These are phyloP conservation scores for Coleophoma eucalyptorum DNA, from an alignment of 2,329 filamentous ascomycete species.

Conservation along the genomic window DNA sequence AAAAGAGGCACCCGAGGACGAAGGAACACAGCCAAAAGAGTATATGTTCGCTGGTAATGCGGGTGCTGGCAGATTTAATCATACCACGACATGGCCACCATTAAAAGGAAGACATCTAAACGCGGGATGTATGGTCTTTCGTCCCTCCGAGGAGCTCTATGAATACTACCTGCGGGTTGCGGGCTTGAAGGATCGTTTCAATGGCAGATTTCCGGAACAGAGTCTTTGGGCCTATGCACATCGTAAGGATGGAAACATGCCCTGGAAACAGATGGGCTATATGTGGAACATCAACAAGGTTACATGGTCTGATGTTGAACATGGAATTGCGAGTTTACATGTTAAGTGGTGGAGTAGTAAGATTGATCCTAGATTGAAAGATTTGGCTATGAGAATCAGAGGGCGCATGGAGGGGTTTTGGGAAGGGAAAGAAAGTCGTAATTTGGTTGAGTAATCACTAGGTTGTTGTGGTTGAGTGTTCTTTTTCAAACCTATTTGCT, in stretches of 20 bases:
- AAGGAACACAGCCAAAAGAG: slow-evolving; percentile 3
- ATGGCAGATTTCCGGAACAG: slow-evolving; percentile 33
- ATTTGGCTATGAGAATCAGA: not conserved
- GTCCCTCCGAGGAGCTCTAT: slow-evolving; percentile 31
- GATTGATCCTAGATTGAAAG: not conserved
- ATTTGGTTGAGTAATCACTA: too few species aligned
- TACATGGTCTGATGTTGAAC: slow-evolving; percentile 24
- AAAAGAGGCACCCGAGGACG: slow-evolving; percentile 6
- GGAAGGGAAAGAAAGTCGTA: not conserved
- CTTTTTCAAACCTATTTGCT: too few species aligned
- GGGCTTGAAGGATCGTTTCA: slow-evolving; percentile 28
- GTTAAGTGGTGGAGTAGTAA: slow-evolving; percentile 32
- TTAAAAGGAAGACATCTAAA: not conserved
- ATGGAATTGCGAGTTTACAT: slow-evolving; percentile 28
- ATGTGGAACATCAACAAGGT: slow-evolving; percentile 34
- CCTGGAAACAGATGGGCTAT: slow-evolving; percentile 32
- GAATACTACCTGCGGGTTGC: slow-evolving; percentile 30
- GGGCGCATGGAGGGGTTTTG: not conserved
- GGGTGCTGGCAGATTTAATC: not conserved
- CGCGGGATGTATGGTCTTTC: slow-evolving; percentile 33
- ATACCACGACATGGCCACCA: not conserved
- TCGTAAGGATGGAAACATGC: slow-evolving; percentile 32
- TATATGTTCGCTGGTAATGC: not conserved
- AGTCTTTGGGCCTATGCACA: slow-evolving; percentile 37
- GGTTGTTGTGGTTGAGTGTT: too few species aligned